Evolutionary conservation across 73 alveolate species (phyloP).

Genomic region (Paramecium primaurelia): DNA sequence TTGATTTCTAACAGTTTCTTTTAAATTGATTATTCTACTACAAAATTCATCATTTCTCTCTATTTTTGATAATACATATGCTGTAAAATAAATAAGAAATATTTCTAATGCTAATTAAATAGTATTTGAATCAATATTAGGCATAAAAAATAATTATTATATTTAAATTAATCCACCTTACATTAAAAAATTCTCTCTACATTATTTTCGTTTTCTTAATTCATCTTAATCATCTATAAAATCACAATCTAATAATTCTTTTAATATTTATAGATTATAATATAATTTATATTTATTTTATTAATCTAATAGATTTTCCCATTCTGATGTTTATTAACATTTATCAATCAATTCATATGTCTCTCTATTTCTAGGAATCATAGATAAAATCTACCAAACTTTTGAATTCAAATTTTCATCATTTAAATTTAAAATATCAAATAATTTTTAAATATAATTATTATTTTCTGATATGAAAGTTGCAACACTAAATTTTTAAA

Average conservation of each 20-base stretch:
- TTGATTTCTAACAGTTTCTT: not conserved
- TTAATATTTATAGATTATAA: conserved; percentile 23
- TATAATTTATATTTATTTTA: conserved; percentile 14
- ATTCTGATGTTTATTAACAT: not conserved
- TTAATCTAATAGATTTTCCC: conserved; percentile 3
- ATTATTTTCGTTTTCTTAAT: not conserved
- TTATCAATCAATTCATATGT: conserved; percentile 26
- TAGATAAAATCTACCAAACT: conserved; percentile 24
- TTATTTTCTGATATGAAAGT: not conserved
- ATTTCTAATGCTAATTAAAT: not conserved
- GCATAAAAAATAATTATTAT: not conserved
- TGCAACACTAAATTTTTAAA: not conserved
- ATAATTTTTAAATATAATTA: not conserved
- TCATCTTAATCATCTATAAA: conserved; percentile 39
- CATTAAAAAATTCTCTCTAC: conserved; percentile 16
- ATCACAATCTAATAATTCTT: conserved; percentile 34
- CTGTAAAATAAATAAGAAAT: not conserved
- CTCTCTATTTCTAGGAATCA: conserved; percentile 42
- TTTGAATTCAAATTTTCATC: not conserved
- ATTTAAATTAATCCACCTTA: conserved; percentile 20
- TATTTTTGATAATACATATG: not conserved
- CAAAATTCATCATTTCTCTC: not conserved
- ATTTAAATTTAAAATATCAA: conserved; percentile 19
- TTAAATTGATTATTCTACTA: not conserved
- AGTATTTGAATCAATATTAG: not conserved